A percentile compares a stretch with the other conserved stretches of the same genome.
phyloP scores from a whole-genome alignment of 1,139 yeast species.

The Zygoascus hellenicus region DNA sequence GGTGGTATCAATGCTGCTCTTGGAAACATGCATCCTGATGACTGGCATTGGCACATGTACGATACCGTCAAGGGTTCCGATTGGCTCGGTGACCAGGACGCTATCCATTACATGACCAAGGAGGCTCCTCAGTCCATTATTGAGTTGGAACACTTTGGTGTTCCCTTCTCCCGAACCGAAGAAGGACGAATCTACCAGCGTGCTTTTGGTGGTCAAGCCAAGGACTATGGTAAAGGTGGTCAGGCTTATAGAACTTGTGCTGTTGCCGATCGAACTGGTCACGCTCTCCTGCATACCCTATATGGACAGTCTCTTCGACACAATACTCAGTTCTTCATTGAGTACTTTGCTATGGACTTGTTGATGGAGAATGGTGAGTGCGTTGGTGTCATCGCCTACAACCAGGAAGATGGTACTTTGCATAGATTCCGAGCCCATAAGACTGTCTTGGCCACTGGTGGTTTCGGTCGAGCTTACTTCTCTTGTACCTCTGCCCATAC shows the following conservation, averaged over 20 bases:
- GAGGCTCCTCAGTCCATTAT: constrained; percentile 96
- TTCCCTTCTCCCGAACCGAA: constrained; percentile 95
- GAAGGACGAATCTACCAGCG: constrained; percentile 97
- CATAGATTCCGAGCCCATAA: constrained; percentile 97
- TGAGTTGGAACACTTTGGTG: constrained; percentile 97
- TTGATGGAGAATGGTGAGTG: constrained; percentile 94
- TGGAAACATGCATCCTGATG: constrained; percentile 93
- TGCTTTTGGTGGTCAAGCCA: constrained; percentile 98
- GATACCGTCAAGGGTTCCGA: constrained; percentile 99
- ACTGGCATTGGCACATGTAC: constrained; percentile 99
- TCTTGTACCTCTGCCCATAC: constrained; percentile 99
- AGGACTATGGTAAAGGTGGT: constrained; percentile 95
- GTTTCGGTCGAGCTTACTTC: constrained; percentile 97
- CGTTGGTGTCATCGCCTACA: constrained; percentile 95
- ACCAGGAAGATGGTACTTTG: constrained; percentile 97
- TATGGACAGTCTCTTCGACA: constrained; percentile 96
- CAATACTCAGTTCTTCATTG: constrained; percentile 96
- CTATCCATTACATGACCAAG: constrained; percentile 97
- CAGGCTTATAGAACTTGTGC: constrained; percentile 99
- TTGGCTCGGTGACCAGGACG: constrained; percentile 99
- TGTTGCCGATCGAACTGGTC: constrained; percentile 99
- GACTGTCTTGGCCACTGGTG: constrained; percentile 97
- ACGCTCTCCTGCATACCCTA: constrained; percentile 89
- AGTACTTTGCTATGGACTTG: constrained; percentile 92
- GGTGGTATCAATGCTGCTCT: constrained; percentile 99